phyloP scores from a whole-genome alignment of 805 yeast species.

The Candida easanensis region DNA sequence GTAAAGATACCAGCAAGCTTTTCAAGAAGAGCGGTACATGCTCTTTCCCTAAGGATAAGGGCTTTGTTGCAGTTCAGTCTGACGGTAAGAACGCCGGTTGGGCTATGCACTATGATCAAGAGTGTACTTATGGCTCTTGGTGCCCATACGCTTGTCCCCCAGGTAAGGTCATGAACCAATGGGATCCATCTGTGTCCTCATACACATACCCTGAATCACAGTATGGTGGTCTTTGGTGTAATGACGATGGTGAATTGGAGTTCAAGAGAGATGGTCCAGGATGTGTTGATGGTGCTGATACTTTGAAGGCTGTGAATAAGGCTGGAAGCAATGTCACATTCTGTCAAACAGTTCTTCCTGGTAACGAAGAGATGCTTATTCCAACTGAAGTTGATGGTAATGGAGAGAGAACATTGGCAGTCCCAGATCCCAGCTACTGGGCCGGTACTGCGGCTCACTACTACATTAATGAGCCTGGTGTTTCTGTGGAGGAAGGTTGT shows the following conservation, averaged over 20 bases:
- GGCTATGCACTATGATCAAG: conserved; percentile 78
- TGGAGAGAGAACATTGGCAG: conserved; percentile 58
- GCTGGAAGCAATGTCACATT: conserved; percentile 66
- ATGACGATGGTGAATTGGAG: conserved; percentile 62
- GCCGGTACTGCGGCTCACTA: conserved; percentile 85
- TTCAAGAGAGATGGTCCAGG: conserved; percentile 56
- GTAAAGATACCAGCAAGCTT: conserved; percentile 25
- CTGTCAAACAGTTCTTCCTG: conserved; percentile 92
- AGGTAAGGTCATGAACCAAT: conserved; percentile 83
- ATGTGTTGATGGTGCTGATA: conserved; percentile 77
- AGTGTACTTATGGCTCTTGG: conserved; percentile 72
- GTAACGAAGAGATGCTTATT: conserved; percentile 91
- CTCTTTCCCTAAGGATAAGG: conserved; percentile 62
- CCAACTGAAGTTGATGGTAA: conserved; percentile 68
- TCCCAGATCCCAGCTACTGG: conserved; percentile 83
- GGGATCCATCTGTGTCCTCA: conserved; percentile 75
- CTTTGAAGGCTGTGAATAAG: conserved; percentile 58
- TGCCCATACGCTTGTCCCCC: conserved; percentile 93
- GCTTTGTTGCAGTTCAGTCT: conserved; percentile 67
- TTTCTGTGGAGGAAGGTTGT: conserved; percentile 71
- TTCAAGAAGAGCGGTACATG: conserved; percentile 46
- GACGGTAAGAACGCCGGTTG: conserved; percentile 69
- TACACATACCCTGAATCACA: conserved; percentile 76
- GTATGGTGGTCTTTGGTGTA: conserved; percentile 82
- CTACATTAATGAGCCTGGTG: conserved; percentile 83